These are phyloP conservation scores for Cryptosporidium ryanae DNA, from an alignment of 169 alveolate genomes.

Conservation along the genomic window DNA sequence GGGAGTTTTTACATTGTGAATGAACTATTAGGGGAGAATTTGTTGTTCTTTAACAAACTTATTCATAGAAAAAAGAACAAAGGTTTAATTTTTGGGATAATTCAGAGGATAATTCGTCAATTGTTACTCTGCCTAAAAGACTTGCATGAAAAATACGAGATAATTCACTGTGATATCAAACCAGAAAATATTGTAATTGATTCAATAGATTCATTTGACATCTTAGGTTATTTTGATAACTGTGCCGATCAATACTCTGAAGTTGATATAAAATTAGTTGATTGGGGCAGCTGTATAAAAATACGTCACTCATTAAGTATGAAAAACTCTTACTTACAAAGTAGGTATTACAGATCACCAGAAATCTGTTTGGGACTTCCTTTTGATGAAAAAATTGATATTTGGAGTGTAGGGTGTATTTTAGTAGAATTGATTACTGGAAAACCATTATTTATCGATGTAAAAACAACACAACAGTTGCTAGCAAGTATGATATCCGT, in stretches of 20 bases:
- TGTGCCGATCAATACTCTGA: neutral
- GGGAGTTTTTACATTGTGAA: slow-evolving; percentile 3
- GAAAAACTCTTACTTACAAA: slow-evolving; percentile 90
- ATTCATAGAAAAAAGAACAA: neutral
- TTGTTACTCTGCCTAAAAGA: slow-evolving; percentile 22
- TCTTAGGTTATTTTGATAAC: slow-evolving; percentile 11
- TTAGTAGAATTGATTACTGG: slow-evolving; percentile 82
- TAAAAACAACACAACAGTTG: slow-evolving; percentile 82
- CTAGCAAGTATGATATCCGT: slow-evolving; percentile 84
- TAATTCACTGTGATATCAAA: slow-evolving; percentile 94
- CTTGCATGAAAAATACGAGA: slow-evolving; percentile 75
- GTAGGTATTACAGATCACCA: slow-evolving; percentile 79
- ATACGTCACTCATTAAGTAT: slow-evolving; percentile 10
- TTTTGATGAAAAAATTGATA: slow-evolving; percentile 68
- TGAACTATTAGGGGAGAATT: slow-evolving; percentile 38
- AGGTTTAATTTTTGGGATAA: neutral
- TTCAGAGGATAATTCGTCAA: slow-evolving; percentile 56
- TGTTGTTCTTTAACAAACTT: neutral
- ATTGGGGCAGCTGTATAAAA: slow-evolving; percentile 70
- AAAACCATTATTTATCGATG: slow-evolving; percentile 88
- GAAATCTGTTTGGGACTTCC: slow-evolving; percentile 71
- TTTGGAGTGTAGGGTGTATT: slow-evolving; percentile 77
- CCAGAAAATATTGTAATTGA: slow-evolving; percentile 94
- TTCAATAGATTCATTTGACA: slow-evolving; percentile 62
- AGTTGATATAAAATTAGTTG: slow-evolving; percentile 39